Evolutionary conservation across 495 filamentous ascomycete genomes (phyloP).

Genomic region (Penicillium canariense): DNA sequence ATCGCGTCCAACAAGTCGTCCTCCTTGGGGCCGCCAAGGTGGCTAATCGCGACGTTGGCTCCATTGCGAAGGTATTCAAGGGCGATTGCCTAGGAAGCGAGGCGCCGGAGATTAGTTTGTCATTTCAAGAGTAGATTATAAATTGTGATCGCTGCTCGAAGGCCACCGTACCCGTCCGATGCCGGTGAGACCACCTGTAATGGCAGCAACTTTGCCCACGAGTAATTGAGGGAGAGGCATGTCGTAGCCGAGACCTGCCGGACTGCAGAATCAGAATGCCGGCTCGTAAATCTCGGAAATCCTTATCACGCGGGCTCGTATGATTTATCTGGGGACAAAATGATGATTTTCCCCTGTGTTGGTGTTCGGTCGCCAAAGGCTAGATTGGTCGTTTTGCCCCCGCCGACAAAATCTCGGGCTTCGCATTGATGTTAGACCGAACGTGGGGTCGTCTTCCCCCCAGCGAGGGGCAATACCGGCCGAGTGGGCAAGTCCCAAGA

Average conservation of each 20-base stretch:
- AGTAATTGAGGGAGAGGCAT: constrained; percentile 54
- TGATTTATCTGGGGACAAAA: not conserved
- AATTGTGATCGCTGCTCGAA: not conserved
- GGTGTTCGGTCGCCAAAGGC: not conserved
- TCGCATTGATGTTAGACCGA: constrained; percentile 37
- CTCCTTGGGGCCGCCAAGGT: constrained; percentile 55
- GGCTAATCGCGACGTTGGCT: constrained; percentile 62
- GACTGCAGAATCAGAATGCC: too few species aligned
- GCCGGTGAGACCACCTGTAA: constrained; percentile 69
- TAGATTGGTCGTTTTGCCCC: not conserved
- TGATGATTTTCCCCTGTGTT: not conserved
- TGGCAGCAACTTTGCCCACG: constrained; percentile 61
- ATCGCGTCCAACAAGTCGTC: constrained; percentile 41
- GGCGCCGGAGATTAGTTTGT: not conserved
- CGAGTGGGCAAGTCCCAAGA: not conserved
- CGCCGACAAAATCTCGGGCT: constrained; percentile 28
- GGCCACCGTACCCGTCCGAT: constrained; percentile 54
- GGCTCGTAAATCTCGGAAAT: too few species aligned
- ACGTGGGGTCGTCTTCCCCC: constrained; percentile 23
- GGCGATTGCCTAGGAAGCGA: constrained; percentile 46
- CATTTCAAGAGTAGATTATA: not conserved
- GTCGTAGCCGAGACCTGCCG: too few species aligned
- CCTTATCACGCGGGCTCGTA: too few species aligned
- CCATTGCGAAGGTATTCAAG: constrained; percentile 60
- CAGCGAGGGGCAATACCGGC: constrained; percentile 8